A percentile compares a stretch with the other conserved stretches of the same genome.
Conservation (phyloP, 208 protist species). For the Acanthamoeba triangularis region DNA sequence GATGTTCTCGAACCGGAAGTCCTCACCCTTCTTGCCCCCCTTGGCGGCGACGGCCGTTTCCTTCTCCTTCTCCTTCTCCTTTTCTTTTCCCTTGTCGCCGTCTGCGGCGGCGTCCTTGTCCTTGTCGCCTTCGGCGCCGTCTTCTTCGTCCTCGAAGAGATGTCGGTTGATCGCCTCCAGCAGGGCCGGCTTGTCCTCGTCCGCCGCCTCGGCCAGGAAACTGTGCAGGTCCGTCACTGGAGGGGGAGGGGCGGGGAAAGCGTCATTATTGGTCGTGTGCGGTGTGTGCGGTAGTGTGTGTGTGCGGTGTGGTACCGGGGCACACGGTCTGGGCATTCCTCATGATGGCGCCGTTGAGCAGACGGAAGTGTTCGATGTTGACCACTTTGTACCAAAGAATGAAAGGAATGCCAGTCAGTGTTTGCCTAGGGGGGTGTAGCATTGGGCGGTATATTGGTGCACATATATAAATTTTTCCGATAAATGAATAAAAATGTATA, state of each 20-base stretch:
- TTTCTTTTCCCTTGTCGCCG: background rate
- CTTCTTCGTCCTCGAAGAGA: conserved; percentile 39
- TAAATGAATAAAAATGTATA: no score
- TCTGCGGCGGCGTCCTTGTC: background rate
- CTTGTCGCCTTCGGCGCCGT: background rate
- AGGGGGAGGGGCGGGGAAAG: background rate
- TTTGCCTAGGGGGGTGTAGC: no score
- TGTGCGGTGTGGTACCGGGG: background rate
- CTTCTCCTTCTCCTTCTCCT: background rate
- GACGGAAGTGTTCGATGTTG: conserved; percentile 59
- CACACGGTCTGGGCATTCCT: conserved; percentile 49
- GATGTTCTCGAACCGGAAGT: conserved; percentile 33
- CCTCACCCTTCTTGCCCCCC: background rate
- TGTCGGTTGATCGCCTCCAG: conserved; percentile 49
- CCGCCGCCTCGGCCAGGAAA: conserved; percentile 24
- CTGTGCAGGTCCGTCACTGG: conserved; percentile 67
- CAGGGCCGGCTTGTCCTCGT: conserved; percentile 38
- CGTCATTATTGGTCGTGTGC: background rate
- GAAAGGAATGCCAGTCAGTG: no score
- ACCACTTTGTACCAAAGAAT: background rate
- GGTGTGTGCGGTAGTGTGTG: background rate
- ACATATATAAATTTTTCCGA: no score
- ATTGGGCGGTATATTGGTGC: no score
- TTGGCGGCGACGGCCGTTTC: background rate
- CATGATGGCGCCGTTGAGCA: conserved; percentile 65